Evolutionary conservation across 495 filamentous ascomycete genomes (phyloP).

Genomic region (Eremomyces bilateralis): DNA sequence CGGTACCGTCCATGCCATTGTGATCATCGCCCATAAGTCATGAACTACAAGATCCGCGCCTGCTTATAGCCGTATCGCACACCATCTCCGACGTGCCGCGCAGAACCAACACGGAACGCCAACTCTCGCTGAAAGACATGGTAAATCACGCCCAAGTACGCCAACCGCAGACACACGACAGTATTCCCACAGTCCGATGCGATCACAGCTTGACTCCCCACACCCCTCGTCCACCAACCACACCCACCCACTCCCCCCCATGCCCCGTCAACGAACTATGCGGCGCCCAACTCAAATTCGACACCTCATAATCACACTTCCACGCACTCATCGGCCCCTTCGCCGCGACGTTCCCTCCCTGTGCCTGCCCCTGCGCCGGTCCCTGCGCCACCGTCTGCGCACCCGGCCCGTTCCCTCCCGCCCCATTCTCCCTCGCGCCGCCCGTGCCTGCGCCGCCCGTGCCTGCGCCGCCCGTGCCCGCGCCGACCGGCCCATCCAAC

Average conservation of each 20-base stretch:
- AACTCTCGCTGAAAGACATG: too few species aligned
- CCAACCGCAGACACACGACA: too few species aligned
- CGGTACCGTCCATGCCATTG: too few species aligned
- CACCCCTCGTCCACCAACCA: constrained; percentile 73
- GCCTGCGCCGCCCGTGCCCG: constrained; percentile 23
- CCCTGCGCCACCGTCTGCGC: not conserved
- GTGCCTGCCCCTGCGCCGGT: constrained; percentile 3
- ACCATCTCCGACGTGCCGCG: too few species aligned
- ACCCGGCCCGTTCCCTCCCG: not conserved
- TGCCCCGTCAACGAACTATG: constrained; percentile 49
- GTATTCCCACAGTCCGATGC: too few species aligned
- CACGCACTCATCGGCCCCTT: constrained; percentile 58
- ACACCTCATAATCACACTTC: constrained; percentile 92
- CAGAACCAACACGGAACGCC: too few species aligned
- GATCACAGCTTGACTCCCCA: constrained; percentile 62
- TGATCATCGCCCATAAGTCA: too few species aligned
- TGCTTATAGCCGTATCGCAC: too few species aligned
- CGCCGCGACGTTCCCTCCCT: constrained; percentile 1
- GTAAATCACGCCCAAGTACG: too few species aligned
- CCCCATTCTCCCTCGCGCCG: not conserved
- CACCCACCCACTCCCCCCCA: constrained; percentile 80
- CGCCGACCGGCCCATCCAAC: constrained; percentile 5
- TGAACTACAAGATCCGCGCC: too few species aligned
- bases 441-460: not conserved
- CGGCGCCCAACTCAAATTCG: constrained; percentile 86